These are phyloP conservation scores for Planoprotostelium fungivorum DNA, from an alignment of 78 protist species.

Conservation along the genomic window DNA sequence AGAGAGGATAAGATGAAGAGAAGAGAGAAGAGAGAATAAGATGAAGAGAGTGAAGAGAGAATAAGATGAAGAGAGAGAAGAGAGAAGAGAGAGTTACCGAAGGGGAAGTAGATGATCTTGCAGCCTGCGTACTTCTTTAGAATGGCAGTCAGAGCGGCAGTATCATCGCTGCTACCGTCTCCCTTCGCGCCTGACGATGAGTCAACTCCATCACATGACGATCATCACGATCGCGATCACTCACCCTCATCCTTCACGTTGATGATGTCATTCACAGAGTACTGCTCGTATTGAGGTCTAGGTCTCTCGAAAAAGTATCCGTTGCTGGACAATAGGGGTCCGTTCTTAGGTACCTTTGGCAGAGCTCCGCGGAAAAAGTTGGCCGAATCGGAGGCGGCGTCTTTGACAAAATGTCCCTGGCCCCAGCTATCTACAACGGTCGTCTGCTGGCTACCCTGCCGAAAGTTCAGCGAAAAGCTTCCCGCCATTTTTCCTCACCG, in stretches of 20 bases:
- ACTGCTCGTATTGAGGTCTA: background rate
- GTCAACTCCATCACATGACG: too few species aligned
- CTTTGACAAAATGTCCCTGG: background rate
- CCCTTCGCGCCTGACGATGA: background rate
- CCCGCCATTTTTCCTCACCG: background rate
- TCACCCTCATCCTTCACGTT: background rate
- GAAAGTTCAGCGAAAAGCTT: too few species aligned
- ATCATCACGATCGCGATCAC: too few species aligned
- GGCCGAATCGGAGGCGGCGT: background rate
- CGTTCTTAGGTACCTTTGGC: background rate
- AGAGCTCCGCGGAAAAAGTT: background rate
- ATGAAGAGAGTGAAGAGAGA: background rate
- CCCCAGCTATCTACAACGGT: too few species aligned
- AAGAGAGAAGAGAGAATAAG: background rate
- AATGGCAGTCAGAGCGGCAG: background rate
- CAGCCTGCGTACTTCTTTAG: background rate
- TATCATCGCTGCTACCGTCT: background rate
- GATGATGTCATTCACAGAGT: background rate
- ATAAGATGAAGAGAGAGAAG: background rate
- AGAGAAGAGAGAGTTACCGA: too few species aligned
- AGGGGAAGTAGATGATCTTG: background rate
- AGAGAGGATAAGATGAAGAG: too few species aligned
- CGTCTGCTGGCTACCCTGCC: too few species aligned
- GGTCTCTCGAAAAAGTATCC: background rate
- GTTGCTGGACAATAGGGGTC: background rate